phyloP scores from a whole-genome alignment of 2,329 filamentous ascomycete genomes.

The Ophiostoma tasmaniense region DNA sequence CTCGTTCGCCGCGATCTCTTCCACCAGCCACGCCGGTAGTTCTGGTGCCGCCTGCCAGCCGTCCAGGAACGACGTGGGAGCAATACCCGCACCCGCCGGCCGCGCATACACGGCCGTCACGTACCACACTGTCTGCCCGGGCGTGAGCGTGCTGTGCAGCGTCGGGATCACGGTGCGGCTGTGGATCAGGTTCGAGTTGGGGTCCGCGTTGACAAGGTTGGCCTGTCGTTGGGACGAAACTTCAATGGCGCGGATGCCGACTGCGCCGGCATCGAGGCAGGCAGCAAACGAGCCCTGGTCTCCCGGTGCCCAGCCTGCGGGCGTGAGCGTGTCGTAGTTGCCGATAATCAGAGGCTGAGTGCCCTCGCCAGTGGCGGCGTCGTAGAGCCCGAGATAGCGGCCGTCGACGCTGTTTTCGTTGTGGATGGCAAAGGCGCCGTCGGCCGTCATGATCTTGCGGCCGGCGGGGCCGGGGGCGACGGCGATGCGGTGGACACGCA shows the following conservation, averaged over 20 bases:
- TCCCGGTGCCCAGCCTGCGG: slow-evolving; percentile 41
- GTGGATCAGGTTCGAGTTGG: slow-evolving; percentile 70
- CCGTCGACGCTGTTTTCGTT: slow-evolving; percentile 38
- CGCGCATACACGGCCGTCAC: slow-evolving; percentile 64
- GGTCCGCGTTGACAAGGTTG: slow-evolving; percentile 64
- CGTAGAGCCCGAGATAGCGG: slow-evolving; percentile 44
- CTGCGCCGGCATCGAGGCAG: slow-evolving; percentile 47
- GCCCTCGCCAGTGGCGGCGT: slow-evolving; percentile 39
- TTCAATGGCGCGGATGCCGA: slow-evolving; percentile 49
- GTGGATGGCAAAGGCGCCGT: slow-evolving; percentile 65
- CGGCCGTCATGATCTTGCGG: slow-evolving; percentile 59
- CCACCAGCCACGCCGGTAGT: background rate
- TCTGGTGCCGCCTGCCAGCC: background rate
- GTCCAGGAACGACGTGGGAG: background rate
- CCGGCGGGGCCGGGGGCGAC: slow-evolving; percentile 26
- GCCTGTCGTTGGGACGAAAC: slow-evolving; percentile 31
- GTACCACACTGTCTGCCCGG: slow-evolving; percentile 55
- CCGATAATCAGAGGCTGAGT: slow-evolving; percentile 50
- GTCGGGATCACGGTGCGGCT: slow-evolving; percentile 64
- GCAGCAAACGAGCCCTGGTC: slow-evolving; percentile 48
- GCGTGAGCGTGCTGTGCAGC: slow-evolving; percentile 51
- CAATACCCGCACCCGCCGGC: slow-evolving; percentile 40
- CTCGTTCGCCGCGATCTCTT: background rate
- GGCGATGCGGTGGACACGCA: slow-evolving; percentile 54
- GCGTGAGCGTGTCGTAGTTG: slow-evolving; percentile 50